Base-by-base conservation (phyloP, 306 rosid genomes). In the Ammopiptanthus mongolicus region DNA sequence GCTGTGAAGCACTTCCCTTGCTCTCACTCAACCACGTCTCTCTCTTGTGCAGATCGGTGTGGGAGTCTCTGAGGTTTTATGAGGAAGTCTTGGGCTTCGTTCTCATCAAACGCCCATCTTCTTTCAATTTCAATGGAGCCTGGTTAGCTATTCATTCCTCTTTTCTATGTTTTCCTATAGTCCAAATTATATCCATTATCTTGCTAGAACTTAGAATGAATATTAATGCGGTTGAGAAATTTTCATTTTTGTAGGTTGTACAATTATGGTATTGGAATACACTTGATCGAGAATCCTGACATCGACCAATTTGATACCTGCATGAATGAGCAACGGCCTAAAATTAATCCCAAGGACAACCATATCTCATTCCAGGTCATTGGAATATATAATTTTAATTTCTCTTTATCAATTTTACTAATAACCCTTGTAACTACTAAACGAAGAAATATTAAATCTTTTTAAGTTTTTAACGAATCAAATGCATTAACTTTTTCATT, bases 101-200 rank as follows among this genome's bases (percentile, higher is more conserved):
- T 79, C 86, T 84, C 81, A 87, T 91, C 86, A 91, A 91, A 81
- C 86, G 94, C 66, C 97, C 97, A 11, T 89, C 94, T 60, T 91
- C 97, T 73, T 91, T 91, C 89, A 89, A 87, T 5, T 91, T 91
- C 84, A 91, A 80, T 60, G 97, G 97, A 68, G 97, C 97, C 66
- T 91, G 97, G 97, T 88, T 31, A 71, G 78, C 42, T 34, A 50
- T 28, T 55, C 62, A 51, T 51, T 68, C 1, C 8, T 28, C 11
- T 10, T 22, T 60, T 46, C 31, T 5, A 41, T 14, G 5, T 9
- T 28, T 48, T 29, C 31, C 17, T 8, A 2, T 8, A 2, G 2
- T 21, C 5, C 21, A 18, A 60, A 36, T 36, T 5, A 23, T 7
- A 9, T 13, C 12, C 29, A 57, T 44, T 53, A 8, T 62, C 18